A percentile compares a stretch with the other conserved stretches of the same genome.
Conservation (phyloP, 352 stramenopile species). For the Phytopythium vexans region DNA sequence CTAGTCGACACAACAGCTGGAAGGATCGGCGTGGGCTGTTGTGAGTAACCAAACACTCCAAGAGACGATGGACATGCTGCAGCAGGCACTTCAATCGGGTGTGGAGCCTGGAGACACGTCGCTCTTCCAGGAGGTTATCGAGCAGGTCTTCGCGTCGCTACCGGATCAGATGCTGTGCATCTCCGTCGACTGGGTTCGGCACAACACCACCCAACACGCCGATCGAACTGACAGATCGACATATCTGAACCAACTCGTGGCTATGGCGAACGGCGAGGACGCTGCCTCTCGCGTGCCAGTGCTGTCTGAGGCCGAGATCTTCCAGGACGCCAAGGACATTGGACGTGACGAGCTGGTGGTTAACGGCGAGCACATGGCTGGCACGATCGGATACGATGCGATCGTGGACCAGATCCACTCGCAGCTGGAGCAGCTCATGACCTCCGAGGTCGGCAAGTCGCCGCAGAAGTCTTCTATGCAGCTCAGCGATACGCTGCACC, state of each 20-base stretch:
- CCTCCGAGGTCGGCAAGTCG: constrained; percentile 19
- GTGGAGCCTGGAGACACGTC: constrained; percentile 22
- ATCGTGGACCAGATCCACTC: constrained; percentile 45
- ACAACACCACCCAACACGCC: background rate
- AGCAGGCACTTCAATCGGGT: constrained; percentile 27
- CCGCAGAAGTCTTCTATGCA: constrained; percentile 27
- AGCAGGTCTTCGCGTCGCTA: constrained; percentile 46
- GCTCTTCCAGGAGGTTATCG: constrained; percentile 56
- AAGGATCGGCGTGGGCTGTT: constrained; percentile 1
- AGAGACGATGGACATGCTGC: constrained; percentile 41
- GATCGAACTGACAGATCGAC: background rate
- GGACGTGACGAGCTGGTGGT: constrained; percentile 70
- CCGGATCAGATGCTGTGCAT: constrained; percentile 30
- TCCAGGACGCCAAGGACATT: constrained; percentile 83
- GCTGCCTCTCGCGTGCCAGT: constrained; percentile 9
- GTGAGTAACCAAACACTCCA: constrained; percentile 14
- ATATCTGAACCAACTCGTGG: constrained; percentile 41
- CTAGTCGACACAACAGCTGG: constrained; percentile 8
- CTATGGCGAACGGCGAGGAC: constrained; percentile 8
- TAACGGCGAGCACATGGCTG: constrained; percentile 44
- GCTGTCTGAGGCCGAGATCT: constrained; percentile 52
- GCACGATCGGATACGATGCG: constrained; percentile 54
- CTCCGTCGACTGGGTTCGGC: constrained; percentile 41
- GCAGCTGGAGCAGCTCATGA: constrained; percentile 37
- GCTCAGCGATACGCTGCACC: constrained; percentile 29